phyloP scores from a whole-genome alignment of 1,284 basidiomycete genomes.

The Pseudozyma tsukubaensis region DNA sequence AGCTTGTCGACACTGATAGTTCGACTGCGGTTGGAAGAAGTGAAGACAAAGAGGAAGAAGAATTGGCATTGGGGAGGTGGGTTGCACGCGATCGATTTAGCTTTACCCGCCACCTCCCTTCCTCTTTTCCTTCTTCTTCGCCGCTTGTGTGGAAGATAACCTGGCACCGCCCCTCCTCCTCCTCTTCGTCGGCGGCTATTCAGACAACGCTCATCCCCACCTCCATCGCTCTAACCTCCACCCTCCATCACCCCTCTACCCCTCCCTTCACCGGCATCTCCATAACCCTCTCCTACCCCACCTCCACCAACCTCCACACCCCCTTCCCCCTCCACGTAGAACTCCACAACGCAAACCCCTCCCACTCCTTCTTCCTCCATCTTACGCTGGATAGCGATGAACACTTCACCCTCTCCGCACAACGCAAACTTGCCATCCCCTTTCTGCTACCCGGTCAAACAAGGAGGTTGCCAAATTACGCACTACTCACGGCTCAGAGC shows the following conservation, averaged over 20 bases:
- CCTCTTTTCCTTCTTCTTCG: background rate
- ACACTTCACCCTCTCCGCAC: slow-evolving; percentile 27
- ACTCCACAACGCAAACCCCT: slow-evolving; percentile 12
- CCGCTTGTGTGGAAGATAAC: slow-evolving; percentile 4
- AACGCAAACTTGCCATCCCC: slow-evolving; percentile 24
- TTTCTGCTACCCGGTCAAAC: slow-evolving; percentile 16
- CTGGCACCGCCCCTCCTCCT: slow-evolving; percentile 5
- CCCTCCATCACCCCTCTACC: too few species aligned
- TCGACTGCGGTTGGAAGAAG: background rate
- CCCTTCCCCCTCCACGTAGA: slow-evolving; percentile 8
- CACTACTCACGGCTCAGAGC: slow-evolving; percentile 13
- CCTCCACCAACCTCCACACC: background rate
- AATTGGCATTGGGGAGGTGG: slow-evolving; percentile 16
- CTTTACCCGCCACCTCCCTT: slow-evolving; percentile 1
- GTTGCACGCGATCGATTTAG: slow-evolving; percentile 11
- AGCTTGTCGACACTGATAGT: background rate
- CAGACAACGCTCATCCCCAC: slow-evolving; percentile 14
- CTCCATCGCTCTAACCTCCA: background rate
- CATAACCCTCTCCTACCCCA: background rate
- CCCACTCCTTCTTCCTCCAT: slow-evolving; percentile 5
- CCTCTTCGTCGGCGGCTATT: background rate
- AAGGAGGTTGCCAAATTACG: background rate
- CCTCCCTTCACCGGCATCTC: too few species aligned
- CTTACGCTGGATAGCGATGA: slow-evolving; percentile 33
- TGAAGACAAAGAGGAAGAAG: background rate